Conservation (phyloP, 352 stramenopile species). For the Pythium scleroteichum region DNA sequence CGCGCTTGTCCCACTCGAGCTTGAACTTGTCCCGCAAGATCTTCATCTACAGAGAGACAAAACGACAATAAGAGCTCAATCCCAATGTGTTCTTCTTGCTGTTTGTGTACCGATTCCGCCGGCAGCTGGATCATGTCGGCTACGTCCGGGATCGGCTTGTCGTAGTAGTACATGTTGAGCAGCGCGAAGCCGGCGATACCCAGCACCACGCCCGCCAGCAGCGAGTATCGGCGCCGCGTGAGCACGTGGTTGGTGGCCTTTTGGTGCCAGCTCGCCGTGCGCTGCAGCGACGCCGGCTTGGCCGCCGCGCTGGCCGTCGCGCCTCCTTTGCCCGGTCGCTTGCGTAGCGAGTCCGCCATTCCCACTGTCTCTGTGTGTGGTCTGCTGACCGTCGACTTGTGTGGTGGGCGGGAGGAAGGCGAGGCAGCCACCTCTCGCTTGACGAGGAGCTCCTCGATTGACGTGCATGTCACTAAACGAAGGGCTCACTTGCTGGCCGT, state of each 20-base stretch:
- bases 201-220: constrained; percentile 56
- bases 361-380: not conserved
- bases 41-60: constrained; percentile 33
- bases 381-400: not conserved
- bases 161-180: constrained; percentile 49
- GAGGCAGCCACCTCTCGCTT: no score
- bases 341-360: constrained; percentile 20
- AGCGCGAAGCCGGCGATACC: constrained; percentile 51
- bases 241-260: constrained; percentile 56
- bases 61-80: not conserved
- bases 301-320: not conserved
- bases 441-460: not conserved
- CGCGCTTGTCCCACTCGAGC: constrained; percentile 67
- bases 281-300: constrained; percentile 29
- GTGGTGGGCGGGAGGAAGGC: not conserved
- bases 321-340: constrained; percentile 25
- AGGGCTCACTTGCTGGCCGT: no score
- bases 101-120: constrained; percentile 28
- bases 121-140: constrained; percentile 43
- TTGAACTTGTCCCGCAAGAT: constrained; percentile 62
- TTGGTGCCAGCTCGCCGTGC: constrained; percentile 57
- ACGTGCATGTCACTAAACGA: constrained; percentile 1
- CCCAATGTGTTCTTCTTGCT: not conserved
- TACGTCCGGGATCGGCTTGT: constrained; percentile 44
- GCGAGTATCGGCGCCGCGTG: constrained; percentile 69